Evolutionary conservation across 768 basidiomycete genomes (phyloP), one percentile per base, ranked within the genome.

Genomic region (Gymnopilus dilepis): DNA sequence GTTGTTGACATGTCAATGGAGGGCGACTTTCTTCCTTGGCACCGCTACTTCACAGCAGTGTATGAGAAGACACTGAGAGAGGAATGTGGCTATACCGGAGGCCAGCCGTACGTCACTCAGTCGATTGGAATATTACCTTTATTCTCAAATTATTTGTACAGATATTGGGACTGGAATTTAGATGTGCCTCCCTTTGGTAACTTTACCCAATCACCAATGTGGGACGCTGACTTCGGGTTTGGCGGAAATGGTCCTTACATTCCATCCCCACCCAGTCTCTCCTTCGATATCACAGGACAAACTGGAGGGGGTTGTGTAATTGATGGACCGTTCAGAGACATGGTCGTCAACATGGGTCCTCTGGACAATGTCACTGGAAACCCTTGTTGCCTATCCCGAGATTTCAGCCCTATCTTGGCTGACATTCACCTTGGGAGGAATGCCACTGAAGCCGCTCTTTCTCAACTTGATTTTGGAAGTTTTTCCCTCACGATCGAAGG

Each of bases 21-120:
- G 69, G 69, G 70, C 2, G 67, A 72, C 24, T 73, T 73, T 58
- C 61, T 69, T 15, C 65, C 72, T 11, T 73, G 70, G 70, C 72
- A 73, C 50, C 60, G 72, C 3, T 68, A 66, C 52, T 67, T 65
- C 50, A 60, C 60, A 3, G 65, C 61, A 24, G 33, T 67, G 12
- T 72, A 72, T 42, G 69, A 70, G 28, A 58, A 65, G 45, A 64
- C 63, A 1, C 56, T 73, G 17, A 56, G 71, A 15, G 60, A 67
- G 2, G 67, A 70, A 38, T 73, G 72, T 56, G 67, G 66, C 15
- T 72, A 70, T 58, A 61, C 11, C 11, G 70, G 70, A 19, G n/a
- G n/a, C 1, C 65, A 66, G 21, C 69, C 70, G 71, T 71, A 58
- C 28, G 70, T 19, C 5, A n/a, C 1, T 50, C 17, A 11, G 9